Percentiles rank a stretch among this genome's conserved stretches.
phyloP scores from a whole-genome alignment of 23 red algal species.

The Rhodosorus marinus region DNA sequence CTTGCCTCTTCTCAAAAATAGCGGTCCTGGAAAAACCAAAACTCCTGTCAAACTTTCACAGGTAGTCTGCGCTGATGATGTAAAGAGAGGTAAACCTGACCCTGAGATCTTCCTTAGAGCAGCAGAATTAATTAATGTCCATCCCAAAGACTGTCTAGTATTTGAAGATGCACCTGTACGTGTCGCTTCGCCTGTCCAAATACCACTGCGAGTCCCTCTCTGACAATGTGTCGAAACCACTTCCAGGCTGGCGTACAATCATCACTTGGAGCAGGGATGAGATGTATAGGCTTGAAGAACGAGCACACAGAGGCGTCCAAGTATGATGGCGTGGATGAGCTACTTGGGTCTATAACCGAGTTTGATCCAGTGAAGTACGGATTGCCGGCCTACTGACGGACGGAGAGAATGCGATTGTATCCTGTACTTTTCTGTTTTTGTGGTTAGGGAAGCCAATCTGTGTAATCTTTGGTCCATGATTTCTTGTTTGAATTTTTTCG shows the following conservation, averaged over 20 bases:
- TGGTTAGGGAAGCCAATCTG: too few relatives aligned
- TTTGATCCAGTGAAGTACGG: too few relatives aligned
- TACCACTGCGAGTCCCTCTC: constrained; percentile 39
- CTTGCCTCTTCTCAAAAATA: too few relatives aligned
- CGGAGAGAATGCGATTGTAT: too few relatives aligned
- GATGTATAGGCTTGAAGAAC: background rate
- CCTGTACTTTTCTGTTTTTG: too few relatives aligned
- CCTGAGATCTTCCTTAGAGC: constrained; percentile 77
- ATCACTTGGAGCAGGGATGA: constrained; percentile 11
- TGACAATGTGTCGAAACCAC: constrained; percentile 77
- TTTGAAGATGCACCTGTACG: constrained; percentile 80
- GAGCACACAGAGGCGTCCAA: background rate
- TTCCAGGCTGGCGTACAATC: constrained; percentile 9
- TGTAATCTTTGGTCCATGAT: too few relatives aligned
- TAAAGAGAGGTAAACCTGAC: constrained; percentile 45
- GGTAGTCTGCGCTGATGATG: constrained; percentile 38
- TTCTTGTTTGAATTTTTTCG: too few relatives aligned
- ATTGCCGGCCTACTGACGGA: too few relatives aligned
- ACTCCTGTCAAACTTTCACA: too few relatives aligned
- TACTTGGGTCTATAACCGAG: background rate
- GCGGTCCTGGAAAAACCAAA: too few relatives aligned
- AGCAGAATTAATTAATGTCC: constrained; percentile 31
- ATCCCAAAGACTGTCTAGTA: constrained; percentile 39
- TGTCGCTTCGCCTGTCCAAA: constrained; percentile 27
- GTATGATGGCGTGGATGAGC: background rate